Evolutionary conservation across 306 rosid genomes (phyloP).

Genomic region (Cicer bijugum): DNA sequence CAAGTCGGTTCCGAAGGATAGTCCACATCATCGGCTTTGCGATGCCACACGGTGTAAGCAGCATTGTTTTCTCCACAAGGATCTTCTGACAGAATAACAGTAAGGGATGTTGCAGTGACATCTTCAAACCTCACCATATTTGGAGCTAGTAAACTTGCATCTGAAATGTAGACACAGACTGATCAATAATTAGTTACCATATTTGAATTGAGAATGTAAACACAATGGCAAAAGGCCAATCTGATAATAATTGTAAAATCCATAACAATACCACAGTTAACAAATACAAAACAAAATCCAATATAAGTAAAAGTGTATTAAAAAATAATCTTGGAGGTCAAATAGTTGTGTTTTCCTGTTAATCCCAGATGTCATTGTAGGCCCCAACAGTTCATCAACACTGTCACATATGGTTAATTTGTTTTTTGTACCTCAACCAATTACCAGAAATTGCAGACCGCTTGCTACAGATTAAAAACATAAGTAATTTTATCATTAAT

Average conservation of each 20-base stretch:
- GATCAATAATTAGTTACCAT: constrained; percentile 26
- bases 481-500: no score
- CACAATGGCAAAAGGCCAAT: neutral
- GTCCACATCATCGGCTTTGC: constrained; percentile 58
- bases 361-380: constrained; percentile 12
- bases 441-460: neutral
- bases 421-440: constrained; percentile 9
- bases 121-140: constrained; percentile 76
- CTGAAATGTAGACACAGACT: constrained; percentile 53
- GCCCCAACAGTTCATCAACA: constrained; percentile 22
- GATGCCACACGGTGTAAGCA: constrained; percentile 74
- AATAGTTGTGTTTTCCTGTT: neutral
- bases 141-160: constrained; percentile 51
- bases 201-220: constrained; percentile 39
- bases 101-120: constrained; percentile 64
- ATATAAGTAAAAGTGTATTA: neutral
- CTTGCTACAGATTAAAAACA: no score
- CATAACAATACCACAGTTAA: constrained; percentile 12
- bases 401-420: neutral
- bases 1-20: constrained; percentile 71
- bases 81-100: constrained; percentile 65
- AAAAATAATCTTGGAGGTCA: neutral
- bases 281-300: constrained; percentile 27
- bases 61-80: constrained; percentile 48
- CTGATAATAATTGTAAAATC: neutral